Base-by-base conservation (phyloP, 352 stramenopile species). In the Elongisporangium anandrum region DNA sequence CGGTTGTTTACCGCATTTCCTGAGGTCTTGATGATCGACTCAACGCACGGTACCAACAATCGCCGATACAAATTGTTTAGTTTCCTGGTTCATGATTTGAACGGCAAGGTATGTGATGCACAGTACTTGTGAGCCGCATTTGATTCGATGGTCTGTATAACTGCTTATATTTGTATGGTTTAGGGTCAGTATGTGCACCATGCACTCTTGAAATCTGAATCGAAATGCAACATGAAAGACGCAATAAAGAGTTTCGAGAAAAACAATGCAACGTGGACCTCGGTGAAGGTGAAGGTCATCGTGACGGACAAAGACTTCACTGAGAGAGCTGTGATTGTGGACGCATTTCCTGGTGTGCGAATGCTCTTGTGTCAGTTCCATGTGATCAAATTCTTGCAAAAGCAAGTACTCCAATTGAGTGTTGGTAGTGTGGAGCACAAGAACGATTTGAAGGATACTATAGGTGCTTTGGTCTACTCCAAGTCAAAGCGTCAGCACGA, bases 31-130 rank as follows among this genome's bases (percentile, higher is more conserved):
- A 4, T 64, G 8, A 15, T 59, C 4, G 52, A 64, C n/a, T 41
- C 51, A 6, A 59, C 58, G 0, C 41, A 59, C n/a, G 58, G 58
- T 26, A 64, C 58, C 3, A 54, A 61, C 29, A 20, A 53, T 17
- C 16, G 26, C 22, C 19, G 53, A 7, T 61, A 53, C 48, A 61
- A 64, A n/a, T 47, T 64, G 8, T 64, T 64, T 24, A 52, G 54
- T 12, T 59, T 59, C 22, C 7, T 59, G 15, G 54, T 53, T 15
- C 54, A 59, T 21, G 54, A 59, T 20, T 45, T 59, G 13, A 52
- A 53, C 16, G 41, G 54, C 13, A 53, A 59, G 10, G 54, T 34
- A 34, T 34, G 24, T 34, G 24, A 34, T 8, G 24, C 24, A 34
- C 7, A n/a, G n/a, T n/a, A n/a, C n/a, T n/a, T n/a, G n/a, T n/a